A percentile compares a stretch with the other conserved stretches of the same genome.
phyloP scores from a whole-genome alignment of 139 green algal species.

The Edaphochlamys debaryana region DNA sequence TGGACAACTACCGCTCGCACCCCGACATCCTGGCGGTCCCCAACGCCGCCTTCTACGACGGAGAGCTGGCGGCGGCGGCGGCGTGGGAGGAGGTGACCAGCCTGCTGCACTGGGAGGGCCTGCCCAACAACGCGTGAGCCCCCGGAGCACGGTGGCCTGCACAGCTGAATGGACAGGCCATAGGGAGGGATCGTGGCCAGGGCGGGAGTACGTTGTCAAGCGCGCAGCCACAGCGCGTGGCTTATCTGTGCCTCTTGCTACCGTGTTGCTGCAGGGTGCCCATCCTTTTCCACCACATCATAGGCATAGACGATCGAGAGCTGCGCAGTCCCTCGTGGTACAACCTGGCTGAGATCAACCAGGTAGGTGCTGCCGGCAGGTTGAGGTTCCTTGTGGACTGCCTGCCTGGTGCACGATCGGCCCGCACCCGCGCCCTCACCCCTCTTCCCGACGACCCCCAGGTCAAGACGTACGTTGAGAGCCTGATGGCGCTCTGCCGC shows the following conservation, averaged over 20 bases:
- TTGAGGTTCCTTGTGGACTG: no score
- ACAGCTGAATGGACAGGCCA: no score
- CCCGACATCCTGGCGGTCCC: conserved; percentile 77
- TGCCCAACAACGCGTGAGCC: conserved; percentile 43
- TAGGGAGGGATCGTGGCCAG: no score
- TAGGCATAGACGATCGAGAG: conserved; percentile 60
- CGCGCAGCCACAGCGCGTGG: no score
- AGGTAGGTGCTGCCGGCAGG: background rate
- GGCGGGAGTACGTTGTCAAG: no score
- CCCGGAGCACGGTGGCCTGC: no score
- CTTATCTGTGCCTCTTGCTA: no score
- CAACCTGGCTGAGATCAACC: conserved; percentile 49
- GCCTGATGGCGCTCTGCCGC: conserved; percentile 16
- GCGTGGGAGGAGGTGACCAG: conserved; percentile 25
- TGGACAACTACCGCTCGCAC: conserved; percentile 88
- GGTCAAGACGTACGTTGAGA: conserved; percentile 38
- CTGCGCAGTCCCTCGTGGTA: conserved; percentile 59
- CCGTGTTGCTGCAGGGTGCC: conserved; percentile 37
- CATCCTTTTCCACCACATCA: conserved; percentile 59
- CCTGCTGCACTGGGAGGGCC: conserved; percentile 46
- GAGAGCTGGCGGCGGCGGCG: conserved; percentile 46
- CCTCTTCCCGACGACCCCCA: background rate
- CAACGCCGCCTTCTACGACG: conserved; percentile 78
- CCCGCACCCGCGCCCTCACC: no score
- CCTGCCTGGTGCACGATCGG: no score